A percentile compares a stretch with the other conserved stretches of the same genome.
Conservation (phyloP, 805 yeast genomes). For the Dipodascus albidus region DNA sequence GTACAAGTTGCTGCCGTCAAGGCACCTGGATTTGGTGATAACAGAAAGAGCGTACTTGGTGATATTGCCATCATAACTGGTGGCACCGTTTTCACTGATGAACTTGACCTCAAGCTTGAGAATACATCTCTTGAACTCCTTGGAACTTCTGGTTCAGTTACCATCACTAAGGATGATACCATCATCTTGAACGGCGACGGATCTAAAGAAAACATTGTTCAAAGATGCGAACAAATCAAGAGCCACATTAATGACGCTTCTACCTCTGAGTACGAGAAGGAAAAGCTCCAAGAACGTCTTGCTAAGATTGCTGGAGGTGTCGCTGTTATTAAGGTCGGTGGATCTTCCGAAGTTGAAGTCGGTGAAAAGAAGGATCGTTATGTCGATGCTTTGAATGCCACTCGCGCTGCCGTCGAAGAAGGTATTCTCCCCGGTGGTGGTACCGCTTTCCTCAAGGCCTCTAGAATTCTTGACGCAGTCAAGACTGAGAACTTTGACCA, state of each 20-base stretch:
- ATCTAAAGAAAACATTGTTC: conserved; percentile 61
- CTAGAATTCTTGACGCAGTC: conserved; percentile 57
- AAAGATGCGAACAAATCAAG: conserved; percentile 92
- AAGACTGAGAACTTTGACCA: conserved; percentile 87
- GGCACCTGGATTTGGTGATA: conserved; percentile 99
- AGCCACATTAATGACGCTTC: conserved; percentile 59
- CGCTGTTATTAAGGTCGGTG: conserved; percentile 96
- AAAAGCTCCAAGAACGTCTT: conserved; percentile 92
- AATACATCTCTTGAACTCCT: conserved; percentile 81
- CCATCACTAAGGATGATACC: conserved; percentile 92
- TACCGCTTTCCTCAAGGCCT: conserved; percentile 91
- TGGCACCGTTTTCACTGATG: conserved; percentile 81
- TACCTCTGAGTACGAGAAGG: conserved; percentile 83
- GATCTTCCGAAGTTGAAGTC: conserved; percentile 93
- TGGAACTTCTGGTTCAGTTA: conserved; percentile 85
- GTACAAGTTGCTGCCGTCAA: conserved; percentile 95
- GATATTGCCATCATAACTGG: conserved; percentile 94
- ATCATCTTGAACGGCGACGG: conserved; percentile 92
- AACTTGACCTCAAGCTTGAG: conserved; percentile 90
- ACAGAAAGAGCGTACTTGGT: conserved; percentile 91
- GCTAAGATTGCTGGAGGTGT: conserved; percentile 98
- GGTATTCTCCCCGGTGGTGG: conserved; percentile 99
- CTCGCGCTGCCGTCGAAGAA: conserved; percentile 97
- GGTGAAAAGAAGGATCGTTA: conserved; percentile 99
- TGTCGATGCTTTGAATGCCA: conserved; percentile 96